Evolutionary conservation across 805 yeast species (phyloP).

Genomic region (Pichia gijzeniarum): DNA sequence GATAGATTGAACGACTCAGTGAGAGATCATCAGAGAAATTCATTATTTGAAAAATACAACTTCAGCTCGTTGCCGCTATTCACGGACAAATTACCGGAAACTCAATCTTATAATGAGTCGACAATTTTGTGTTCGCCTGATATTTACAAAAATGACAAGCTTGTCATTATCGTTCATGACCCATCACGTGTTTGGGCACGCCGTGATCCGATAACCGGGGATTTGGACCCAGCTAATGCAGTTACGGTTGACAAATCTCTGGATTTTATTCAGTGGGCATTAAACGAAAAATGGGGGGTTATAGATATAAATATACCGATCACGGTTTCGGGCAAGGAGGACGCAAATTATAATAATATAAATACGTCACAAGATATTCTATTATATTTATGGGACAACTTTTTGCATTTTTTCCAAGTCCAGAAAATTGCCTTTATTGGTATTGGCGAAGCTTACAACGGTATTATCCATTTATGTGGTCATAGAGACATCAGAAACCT

Average conservation of each 20-base stretch:
- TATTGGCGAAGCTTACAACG: constrained; percentile 82
- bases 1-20: constrained; percentile 64
- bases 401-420: constrained; percentile 67
- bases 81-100: constrained; percentile 32
- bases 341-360: constrained; percentile 51
- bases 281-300: constrained; percentile 56
- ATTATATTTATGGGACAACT: constrained; percentile 85
- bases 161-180: constrained; percentile 76
- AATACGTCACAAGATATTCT: constrained; percentile 72
- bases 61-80: constrained; percentile 66
- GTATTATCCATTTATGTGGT: constrained; percentile 81
- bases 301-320: constrained; percentile 81
- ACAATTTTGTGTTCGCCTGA: constrained; percentile 67
- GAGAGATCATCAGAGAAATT: constrained; percentile 60
- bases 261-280: constrained; percentile 64
- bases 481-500: constrained; percentile 63
- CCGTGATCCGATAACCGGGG: constrained; percentile 72
- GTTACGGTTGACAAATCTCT: constrained; percentile 70
- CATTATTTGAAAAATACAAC: constrained; percentile 45
- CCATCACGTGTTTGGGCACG: constrained; percentile 92
- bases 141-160: constrained; percentile 54
- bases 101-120: constrained; percentile 47
- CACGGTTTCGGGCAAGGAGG: constrained; percentile 38
- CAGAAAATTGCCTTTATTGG: constrained; percentile 75
- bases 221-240: constrained; percentile 64